Conservation (phyloP, 306 rosid species). For the Casuarina cunninghamiana region DNA sequence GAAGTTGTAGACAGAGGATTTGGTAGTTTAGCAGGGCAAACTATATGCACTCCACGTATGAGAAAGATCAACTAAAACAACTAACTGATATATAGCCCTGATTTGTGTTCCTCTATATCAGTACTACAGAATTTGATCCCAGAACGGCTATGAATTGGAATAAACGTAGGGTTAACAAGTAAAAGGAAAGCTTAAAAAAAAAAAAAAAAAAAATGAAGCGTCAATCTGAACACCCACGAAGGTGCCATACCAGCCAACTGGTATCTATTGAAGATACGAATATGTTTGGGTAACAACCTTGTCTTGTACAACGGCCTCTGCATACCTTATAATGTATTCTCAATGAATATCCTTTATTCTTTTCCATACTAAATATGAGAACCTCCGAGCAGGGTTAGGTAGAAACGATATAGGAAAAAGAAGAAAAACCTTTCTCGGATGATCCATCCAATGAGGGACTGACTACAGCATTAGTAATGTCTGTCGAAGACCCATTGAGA, state of each 20-base stretch:
- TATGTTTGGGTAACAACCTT: not conserved
- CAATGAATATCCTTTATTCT: not conserved
- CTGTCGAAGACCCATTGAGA: not conserved
- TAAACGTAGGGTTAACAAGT: not conserved
- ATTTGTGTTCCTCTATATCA: not conserved
- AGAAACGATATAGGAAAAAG: not conserved
- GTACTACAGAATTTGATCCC: not conserved
- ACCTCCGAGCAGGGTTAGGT: not conserved
- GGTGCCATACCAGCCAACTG: not conserved
- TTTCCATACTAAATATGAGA: not conserved
- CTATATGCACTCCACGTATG: not conserved
- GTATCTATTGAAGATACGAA: not conserved
- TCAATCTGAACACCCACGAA: not conserved
- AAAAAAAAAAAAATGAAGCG: not conserved
- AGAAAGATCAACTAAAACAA: not conserved
- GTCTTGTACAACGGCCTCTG: not conserved
- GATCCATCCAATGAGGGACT: conserved; percentile 13
- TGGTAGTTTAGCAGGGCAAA: not conserved
- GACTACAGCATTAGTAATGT: conserved; percentile 19
- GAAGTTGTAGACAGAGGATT: too few species aligned
- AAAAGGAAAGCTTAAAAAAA: too few species aligned
- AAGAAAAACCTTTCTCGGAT: conserved; percentile 46
- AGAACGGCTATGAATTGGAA: not conserved
- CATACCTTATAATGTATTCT: not conserved
- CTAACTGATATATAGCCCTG: not conserved